Conservation (phyloP, 371 early-diverging fungal species). For the Mucor piriformis region DNA sequence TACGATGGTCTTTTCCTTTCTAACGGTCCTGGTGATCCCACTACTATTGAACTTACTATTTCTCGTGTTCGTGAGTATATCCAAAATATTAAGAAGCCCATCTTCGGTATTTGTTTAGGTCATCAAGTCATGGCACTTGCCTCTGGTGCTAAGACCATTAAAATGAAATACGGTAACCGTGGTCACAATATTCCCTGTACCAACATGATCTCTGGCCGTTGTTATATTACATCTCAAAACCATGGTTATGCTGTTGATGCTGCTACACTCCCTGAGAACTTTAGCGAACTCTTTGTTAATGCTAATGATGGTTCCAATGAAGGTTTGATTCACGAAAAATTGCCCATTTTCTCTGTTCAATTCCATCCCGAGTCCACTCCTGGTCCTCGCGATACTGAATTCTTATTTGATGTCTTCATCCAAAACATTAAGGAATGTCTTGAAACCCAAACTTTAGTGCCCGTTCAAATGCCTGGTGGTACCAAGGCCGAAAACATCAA, state of each 20-base stretch:
- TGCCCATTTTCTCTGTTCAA: conserved; percentile 87
- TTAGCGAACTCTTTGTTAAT: conserved; percentile 86
- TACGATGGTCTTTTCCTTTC: conserved; percentile 94
- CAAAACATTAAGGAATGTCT: conserved; percentile 72
- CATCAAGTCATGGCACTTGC: conserved; percentile 95
- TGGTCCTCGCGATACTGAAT: conserved; percentile 92
- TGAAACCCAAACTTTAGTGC: conserved; percentile 72
- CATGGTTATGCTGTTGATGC: conserved; percentile 93
- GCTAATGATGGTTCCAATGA: conserved; percentile 96
- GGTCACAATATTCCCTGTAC: conserved; percentile 98
- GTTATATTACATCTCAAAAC: conserved; percentile 95
- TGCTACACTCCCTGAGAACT: conserved; percentile 64
- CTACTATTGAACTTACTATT: conserved; percentile 75
- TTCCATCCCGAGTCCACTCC: conserved; percentile 97
- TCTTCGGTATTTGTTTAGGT: conserved; percentile 98
- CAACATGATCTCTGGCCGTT: conserved; percentile 89
- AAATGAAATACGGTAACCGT: conserved; percentile 98
- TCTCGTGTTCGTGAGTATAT: conserved; percentile 70
- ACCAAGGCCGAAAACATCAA: conserved; percentile 52
- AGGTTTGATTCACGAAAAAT: conserved; percentile 77
- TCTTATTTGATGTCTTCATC: conserved; percentile 85
- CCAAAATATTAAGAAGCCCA: conserved; percentile 77
- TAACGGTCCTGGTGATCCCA: conserved; percentile 98
- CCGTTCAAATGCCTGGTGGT: conserved; percentile 74
- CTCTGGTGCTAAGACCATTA: conserved; percentile 87